Base-by-base conservation (phyloP, 1,284 basidiomycete genomes). In the Papiliotrema laurentii region DNA sequence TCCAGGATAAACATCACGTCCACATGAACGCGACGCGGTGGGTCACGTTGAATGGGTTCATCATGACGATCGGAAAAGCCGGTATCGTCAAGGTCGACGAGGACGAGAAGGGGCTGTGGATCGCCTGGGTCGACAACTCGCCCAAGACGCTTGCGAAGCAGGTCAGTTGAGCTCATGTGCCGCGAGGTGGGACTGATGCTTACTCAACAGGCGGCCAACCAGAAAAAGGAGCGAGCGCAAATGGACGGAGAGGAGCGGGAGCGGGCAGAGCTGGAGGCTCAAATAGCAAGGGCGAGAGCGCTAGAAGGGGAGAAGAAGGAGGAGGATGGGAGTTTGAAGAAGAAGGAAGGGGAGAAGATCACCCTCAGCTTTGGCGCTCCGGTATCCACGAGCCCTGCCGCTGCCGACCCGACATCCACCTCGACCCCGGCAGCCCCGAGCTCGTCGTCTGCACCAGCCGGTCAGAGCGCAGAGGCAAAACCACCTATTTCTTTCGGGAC, bases 21-120 rank as follows among this genome's bases (percentile, higher is more conserved):
- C 96, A 99, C 77, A 98, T 99, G 96, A 99, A 99, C 74, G 79
- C 93, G 5, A 98, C 96, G 10, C 83, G 89, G 53, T 98, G 96
- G 93, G 89, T 96, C 22, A 96, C 94, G 10, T 80, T 98, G 53
- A 88, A 88, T 11, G 94, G 96, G 65, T 99, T 98, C 63, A 79
- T 84, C 63, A 92, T 94, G 73, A 83, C 93, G 63, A 80, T 99
- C 26, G 93, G 96, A 2, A 80, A 91, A 39, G 79, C 81, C 6
- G 94, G 96, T 31, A 79, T 97, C 42, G 89, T 86, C 3, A 82
- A 87, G 57, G 96, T 97, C 21, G 94, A 98, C 68, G 94, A 98
- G 75, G 96, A 90, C 43, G 94, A 97, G 75, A 92, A 97, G 75
- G 94, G 93, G 3, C 92, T 90, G 84, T 97, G 90, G 74, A 81